Evolutionary conservation across 2,329 filamentous ascomycete species (phyloP).

Genomic region (Ophiostoma angusticollis): DNA sequence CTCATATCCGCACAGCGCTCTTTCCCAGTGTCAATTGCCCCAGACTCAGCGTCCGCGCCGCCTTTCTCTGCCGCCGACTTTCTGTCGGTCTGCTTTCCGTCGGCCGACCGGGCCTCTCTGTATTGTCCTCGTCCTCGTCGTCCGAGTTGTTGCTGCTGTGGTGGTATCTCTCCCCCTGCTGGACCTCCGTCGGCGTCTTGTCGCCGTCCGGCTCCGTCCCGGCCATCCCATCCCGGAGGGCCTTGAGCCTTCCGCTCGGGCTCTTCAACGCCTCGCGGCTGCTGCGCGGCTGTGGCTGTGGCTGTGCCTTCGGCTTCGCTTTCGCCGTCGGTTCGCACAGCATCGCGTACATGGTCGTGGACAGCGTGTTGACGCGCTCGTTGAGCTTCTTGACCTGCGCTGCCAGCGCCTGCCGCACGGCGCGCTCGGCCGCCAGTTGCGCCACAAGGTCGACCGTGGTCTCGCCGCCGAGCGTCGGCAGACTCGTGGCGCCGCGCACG

Average conservation of each 20-base stretch:
- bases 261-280: slow-evolving; percentile 16
- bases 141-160: slow-evolving; percentile 15
- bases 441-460: slow-evolving; percentile 35
- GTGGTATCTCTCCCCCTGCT: slow-evolving; percentile 20
- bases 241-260: slow-evolving; percentile 8
- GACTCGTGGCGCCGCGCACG: slow-evolving; percentile 33
- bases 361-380: slow-evolving; percentile 35
- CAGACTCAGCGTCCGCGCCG: slow-evolving; percentile 51
- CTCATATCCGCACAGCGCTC: slow-evolving; percentile 7
- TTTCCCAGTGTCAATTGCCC: slow-evolving; percentile 39
- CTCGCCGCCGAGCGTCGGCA: slow-evolving; percentile 27
- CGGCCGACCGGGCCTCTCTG: neutral
- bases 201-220: slow-evolving; percentile 30
- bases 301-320: no score
- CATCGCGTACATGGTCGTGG: slow-evolving; percentile 27
- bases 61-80: slow-evolving; percentile 34
- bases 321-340: slow-evolving; percentile 24
- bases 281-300: no score
- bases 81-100: slow-evolving; percentile 9
- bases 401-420: slow-evolving; percentile 42
- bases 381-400: slow-evolving; percentile 40
- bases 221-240: slow-evolving; percentile 9
- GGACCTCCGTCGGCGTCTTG: slow-evolving; percentile 18
- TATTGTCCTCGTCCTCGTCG: slow-evolving; percentile 19
- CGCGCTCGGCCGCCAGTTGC: slow-evolving; percentile 44